These are phyloP conservation scores for Calocybe gangraenosa DNA, from an alignment of 768 basidiomycete species.

Conservation along the genomic window DNA sequence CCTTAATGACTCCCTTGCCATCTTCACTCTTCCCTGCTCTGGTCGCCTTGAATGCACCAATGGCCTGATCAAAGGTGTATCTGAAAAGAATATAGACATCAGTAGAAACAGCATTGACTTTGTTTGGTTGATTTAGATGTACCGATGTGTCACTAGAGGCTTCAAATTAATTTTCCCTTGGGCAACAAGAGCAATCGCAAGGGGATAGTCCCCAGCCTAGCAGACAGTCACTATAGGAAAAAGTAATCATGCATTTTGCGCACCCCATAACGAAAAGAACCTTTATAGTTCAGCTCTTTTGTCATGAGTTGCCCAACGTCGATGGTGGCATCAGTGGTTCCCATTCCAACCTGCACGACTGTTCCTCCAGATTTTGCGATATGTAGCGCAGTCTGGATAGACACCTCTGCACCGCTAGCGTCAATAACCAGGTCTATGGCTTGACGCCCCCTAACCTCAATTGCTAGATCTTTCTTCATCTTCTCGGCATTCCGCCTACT, in stretches of 20 bases:
- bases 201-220: constrained; percentile 80
- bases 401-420: constrained; percentile 89
- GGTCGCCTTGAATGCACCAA: constrained; percentile 79
- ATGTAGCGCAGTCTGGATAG: constrained; percentile 81
- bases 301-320: constrained; percentile 65
- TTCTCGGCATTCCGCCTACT: constrained; percentile 66
- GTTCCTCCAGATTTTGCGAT: constrained; percentile 75
- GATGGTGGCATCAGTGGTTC: constrained; percentile 67
- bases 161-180: constrained; percentile 82
- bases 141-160: constrained; percentile 88
- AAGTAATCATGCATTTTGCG: constrained; percentile 18
- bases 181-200: constrained; percentile 81
- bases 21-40: constrained; percentile 77
- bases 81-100: constrained; percentile 30
- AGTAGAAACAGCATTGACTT: neutral
- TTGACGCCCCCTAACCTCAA: constrained; percentile 65
- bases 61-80: constrained; percentile 73
- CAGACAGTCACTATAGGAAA: constrained; percentile 2
- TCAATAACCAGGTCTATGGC: constrained; percentile 87
- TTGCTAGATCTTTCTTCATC: constrained; percentile 61
- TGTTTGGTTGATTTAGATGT: constrained; percentile 1
- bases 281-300: constrained; percentile 81
- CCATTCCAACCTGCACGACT: constrained; percentile 85
- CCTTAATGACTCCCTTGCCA: constrained; percentile 87
- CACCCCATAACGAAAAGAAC: constrained; percentile 91